Evolutionary conservation across 2,329 filamentous ascomycete genomes (phyloP).

Genomic region (Colletotrichum acutatum): DNA sequence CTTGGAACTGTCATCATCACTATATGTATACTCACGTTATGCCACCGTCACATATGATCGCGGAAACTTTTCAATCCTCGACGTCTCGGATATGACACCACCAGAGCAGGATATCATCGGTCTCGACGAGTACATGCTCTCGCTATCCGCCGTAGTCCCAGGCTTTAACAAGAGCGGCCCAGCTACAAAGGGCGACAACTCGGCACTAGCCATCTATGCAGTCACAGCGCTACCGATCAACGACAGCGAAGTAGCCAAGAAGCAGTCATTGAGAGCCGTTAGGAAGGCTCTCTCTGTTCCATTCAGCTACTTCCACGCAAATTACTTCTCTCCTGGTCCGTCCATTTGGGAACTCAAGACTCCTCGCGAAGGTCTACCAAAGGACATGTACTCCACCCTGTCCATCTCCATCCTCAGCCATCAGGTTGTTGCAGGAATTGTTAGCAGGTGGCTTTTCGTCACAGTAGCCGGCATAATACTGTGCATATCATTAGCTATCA

Average conservation of each 20-base stretch:
- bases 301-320: constrained; percentile 29
- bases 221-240: constrained; percentile 31
- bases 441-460: constrained; percentile 25
- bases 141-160: constrained; percentile 23
- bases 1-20: constrained; percentile 13
- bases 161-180: constrained; percentile 17
- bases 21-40: constrained; percentile 20
- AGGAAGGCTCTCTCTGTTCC: constrained; percentile 32
- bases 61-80: constrained; percentile 28
- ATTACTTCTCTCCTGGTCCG: constrained; percentile 12
- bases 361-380: constrained; percentile 8
- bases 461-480: constrained; percentile 14
- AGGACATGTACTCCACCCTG: constrained; percentile 29
- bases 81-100: constrained; percentile 19
- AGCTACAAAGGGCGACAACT: constrained; percentile 23
- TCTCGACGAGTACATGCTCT: constrained; percentile 25
- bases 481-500: not conserved
- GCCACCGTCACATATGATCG: constrained; percentile 31
- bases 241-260: constrained; percentile 30
- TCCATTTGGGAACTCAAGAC: constrained; percentile 24
- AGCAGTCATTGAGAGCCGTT: constrained; percentile 20
- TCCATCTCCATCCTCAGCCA: constrained; percentile 29
- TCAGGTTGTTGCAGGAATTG: constrained; percentile 24
- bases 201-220: constrained; percentile 30
- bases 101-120: constrained; percentile 7